Evolutionary conservation across 2,329 filamentous ascomycete genomes (phyloP).

Genomic region (Cladophialophora psammophila): DNA sequence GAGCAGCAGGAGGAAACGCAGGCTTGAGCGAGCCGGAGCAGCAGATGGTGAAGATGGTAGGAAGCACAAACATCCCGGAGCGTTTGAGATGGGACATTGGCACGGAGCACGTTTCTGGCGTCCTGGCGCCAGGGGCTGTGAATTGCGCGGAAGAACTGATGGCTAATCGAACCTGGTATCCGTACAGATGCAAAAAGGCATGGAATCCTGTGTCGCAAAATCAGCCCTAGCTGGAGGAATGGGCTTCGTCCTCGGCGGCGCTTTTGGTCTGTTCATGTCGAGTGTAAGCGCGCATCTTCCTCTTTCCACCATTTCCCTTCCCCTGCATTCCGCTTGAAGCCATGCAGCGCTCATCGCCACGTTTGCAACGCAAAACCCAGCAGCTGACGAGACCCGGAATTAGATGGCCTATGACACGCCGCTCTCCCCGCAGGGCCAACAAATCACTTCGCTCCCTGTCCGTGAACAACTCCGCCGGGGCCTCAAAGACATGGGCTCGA

Average conservation of each 20-base stretch:
- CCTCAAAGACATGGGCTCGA: conserved; percentile 92
- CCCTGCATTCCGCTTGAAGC: neutral
- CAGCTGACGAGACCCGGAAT: neutral
- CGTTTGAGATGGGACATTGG: too few species aligned
- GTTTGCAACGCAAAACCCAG: neutral
- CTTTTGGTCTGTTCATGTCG: conserved; percentile 98
- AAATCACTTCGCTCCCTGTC: conserved; percentile 73
- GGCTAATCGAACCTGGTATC: conserved; percentile 2
- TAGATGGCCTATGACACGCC: conserved; percentile 99
- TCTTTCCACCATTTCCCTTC: neutral
- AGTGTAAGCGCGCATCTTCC: conserved; percentile 59
- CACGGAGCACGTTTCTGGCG: neutral
- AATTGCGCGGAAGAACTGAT: neutral
- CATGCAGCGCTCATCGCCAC: neutral
- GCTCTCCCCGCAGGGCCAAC: conserved; percentile 66
- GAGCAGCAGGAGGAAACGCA: conserved; percentile 36
- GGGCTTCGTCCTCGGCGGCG: conserved; percentile 90
- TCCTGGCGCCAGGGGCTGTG: neutral
- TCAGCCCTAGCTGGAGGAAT: conserved; percentile 88
- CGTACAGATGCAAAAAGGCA: conserved; percentile 75
- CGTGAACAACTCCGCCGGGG: conserved; percentile 83
- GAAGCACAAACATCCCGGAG: neutral
- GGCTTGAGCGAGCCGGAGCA: conserved; percentile 58
- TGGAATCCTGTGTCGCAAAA: conserved; percentile 93
- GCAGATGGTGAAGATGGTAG: conserved; percentile 57